Conservation (phyloP, 768 basidiomycete genomes). For the Mycena albidolilacea region DNA sequence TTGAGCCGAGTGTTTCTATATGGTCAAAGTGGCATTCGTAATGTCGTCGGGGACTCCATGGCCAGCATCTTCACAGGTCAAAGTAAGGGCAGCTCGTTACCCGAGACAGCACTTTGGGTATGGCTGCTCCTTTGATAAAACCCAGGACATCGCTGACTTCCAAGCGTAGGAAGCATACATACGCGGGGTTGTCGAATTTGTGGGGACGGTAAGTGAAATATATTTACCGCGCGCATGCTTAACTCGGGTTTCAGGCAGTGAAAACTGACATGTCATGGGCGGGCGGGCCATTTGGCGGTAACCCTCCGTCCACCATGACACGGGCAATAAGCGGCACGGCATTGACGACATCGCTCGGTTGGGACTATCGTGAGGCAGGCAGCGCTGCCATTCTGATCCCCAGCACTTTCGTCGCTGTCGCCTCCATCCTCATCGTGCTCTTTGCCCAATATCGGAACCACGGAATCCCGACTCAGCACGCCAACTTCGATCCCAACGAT, state of each 20-base stretch:
- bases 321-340: neutral
- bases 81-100: neutral
- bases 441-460: neutral
- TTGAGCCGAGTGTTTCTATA: neutral
- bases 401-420: neutral
- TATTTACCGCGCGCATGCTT: neutral
- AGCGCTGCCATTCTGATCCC: neutral
- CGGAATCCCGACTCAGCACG: neutral
- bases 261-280: neutral
- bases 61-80: neutral
- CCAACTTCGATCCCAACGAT: conserved; percentile 22
- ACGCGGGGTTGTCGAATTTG: neutral
- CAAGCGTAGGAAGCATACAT: neutral
- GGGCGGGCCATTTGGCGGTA: neutral
- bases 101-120: neutral
- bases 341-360: neutral
- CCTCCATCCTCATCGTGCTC: neutral
- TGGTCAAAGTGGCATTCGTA: neutral
- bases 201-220: neutral
- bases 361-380: neutral
- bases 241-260: neutral
- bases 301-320: neutral
- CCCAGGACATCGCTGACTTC: neutral
- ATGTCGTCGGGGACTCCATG: neutral
- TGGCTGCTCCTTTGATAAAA: neutral